Base-by-base conservation (phyloP, 139 green algal genomes). In the Chlorella sp. region DNA sequence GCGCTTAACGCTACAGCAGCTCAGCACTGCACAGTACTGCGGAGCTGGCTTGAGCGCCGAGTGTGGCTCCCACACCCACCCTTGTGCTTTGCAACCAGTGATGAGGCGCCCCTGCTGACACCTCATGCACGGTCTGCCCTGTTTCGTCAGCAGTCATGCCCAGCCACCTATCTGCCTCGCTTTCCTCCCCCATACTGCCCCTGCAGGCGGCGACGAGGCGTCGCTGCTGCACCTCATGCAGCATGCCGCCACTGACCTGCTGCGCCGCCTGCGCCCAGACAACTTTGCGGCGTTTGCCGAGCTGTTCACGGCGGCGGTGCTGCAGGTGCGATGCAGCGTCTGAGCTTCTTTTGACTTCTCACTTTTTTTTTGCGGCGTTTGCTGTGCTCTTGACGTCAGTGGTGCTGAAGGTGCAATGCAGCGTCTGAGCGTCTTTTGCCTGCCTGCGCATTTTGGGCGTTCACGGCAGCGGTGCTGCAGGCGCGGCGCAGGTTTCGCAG, bases 231-330 rank as follows among this genome's bases (percentile, higher is more conserved):
- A 76, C 17, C n/a, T 58, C 0, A 73, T 95, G 86, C 91, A 88
- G 69, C 56, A 87, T 22, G 43, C 70, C n/a, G 81, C 76, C 13
- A 26, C n/a, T 0, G 82, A 86, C 8, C 82, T 94, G 82, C 78
- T 95, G 85, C 84, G 78, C 28, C 40, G 38, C 22, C 82, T 95
- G 75, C 85, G 89, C 24, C 84, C 76, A 0, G 88, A 92, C 84
- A 96, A 95, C 85, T 84, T 91, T 62, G 72, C 48, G 1, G 84
- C 88, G 77, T 92, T 96, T 82, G 92, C 93, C 9, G 87, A 92
- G 77, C 89, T 96, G 0, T 89, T 96, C 62, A 84, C 79, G 3
- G 86, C 88, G 26, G 92, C 90, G 0, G 77, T 94, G 36, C 76
- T 96, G 73, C 92, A 94, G 88, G 89, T 87, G 54, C 16, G 76